Evolutionary conservation across 208 protist species (phyloP), one percentile per base, ranked within the genome.

Genomic region (Crithidia brevicula): DNA sequence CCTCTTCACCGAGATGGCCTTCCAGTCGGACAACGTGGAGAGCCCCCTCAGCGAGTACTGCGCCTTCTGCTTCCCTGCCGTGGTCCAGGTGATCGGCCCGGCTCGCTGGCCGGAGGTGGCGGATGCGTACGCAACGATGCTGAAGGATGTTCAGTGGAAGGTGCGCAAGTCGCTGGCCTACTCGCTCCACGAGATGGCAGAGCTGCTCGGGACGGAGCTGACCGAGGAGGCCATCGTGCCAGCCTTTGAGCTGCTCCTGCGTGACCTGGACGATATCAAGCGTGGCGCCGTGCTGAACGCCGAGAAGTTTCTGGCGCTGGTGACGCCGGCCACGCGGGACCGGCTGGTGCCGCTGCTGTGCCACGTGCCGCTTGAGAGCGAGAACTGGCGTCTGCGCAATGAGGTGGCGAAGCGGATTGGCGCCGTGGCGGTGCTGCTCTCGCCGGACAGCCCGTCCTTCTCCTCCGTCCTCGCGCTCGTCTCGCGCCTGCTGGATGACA

Each of bases 261-360:
- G 93, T 31, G 96, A 98, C 81, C 72, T 98, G n/a, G 97, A 99
- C 65, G 97, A 98, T 67, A 96, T 99, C 59, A 96, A 97, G 72
- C 77, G 98, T 13, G 96, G 96, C 20, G 92, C 96, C 36, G 85
- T 99, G 30, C 72, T 87, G 46, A 81, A 96, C 71, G 79, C 86
- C 25, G 80, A 92, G 38, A 68, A 80, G 38, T 98, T 98, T 52
- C 72, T 98, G 15, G 60, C 79, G 16, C 59, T 88, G 33, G 77
- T 98, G 16, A 74, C 78, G 0, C 64, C 80, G 30, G 64, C 56
- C 27, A 86, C 72, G 7, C 79, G 86, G 13, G 82, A 95, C 38
- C 56, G 77, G 7, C 92, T 98, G 43, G 81, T 98, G 3, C 78
- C 81, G 18, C 45, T 89, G 20, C 80, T 98, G 33, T 93, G 82